Conservation (phyloP, 192 early-diverging fungal genomes). For the Entrophospora sp. region DNA sequence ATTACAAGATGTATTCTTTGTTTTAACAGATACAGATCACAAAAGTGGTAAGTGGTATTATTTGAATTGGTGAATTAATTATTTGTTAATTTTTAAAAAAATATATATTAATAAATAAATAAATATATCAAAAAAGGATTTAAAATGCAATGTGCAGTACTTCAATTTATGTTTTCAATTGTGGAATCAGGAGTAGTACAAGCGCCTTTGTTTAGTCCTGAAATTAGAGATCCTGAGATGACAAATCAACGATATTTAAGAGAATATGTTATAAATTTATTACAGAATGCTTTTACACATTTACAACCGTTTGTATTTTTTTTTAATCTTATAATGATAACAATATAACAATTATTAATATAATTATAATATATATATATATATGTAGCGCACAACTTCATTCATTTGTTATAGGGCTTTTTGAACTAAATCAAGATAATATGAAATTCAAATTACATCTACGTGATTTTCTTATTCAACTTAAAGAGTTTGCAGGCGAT, state of each 20-base stretch:
- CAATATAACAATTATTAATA: neutral
- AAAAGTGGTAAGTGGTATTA: constrained; percentile 65
- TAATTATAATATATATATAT: neutral
- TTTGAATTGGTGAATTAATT: neutral
- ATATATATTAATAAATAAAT: no score
- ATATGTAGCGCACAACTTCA: constrained; percentile 66
- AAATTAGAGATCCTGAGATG: constrained; percentile 63
- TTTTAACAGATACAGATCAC: constrained; percentile 93
- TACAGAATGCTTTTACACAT: constrained; percentile 87
- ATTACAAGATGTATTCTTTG: constrained; percentile 94
- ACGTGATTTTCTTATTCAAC: constrained; percentile 91
- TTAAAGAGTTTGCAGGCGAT: constrained; percentile 90
- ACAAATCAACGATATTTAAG: constrained; percentile 74
- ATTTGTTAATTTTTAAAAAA: neutral
- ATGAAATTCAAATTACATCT: constrained; percentile 86
- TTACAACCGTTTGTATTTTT: constrained; percentile 56
- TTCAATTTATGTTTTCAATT: constrained; percentile 83
- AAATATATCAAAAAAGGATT: no score
- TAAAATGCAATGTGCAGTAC: constrained; percentile 81
- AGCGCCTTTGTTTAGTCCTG: constrained; percentile 79
- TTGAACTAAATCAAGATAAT: constrained; percentile 72
- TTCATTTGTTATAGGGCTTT: constrained; percentile 78
- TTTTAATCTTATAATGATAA: neutral
- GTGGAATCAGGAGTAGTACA: constrained; percentile 75
- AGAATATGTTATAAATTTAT: constrained; percentile 75